Base-by-base conservation (phyloP, 2,329 filamentous ascomycete species). In the Colletotrichum lupini region DNA sequence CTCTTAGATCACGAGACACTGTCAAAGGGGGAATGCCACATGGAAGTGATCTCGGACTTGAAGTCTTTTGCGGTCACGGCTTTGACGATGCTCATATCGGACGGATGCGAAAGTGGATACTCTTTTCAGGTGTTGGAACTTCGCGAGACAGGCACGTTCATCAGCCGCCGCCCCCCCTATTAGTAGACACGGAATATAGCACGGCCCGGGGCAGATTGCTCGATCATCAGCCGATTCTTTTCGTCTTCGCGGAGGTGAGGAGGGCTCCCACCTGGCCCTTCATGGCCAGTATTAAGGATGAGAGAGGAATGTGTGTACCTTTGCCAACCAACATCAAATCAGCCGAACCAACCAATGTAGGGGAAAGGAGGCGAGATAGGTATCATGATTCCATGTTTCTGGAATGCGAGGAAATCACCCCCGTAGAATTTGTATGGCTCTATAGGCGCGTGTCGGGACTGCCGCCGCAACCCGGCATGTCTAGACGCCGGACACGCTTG, bases 141-240 rank as follows among this genome's bases (percentile, higher is more conserved):
- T 22, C 22, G 42, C 19, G 9, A 49, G 59, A 19, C 35, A 24
- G 24, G 37, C 24, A 61, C 59, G 37, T 61, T 22, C 24, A 9
- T 30, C 7, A 42, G 35, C 19, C 42, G 11, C 32, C 32, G 32
- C 32, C 57, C 68, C 32, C 57, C 68, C 56, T 72, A 56, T 68
- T 62, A 72, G 42, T 19, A 58, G 58, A 26, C 24, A 37, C 65
- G 68, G 68, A 68, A 32, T 72, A 72, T 62, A 62, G 57, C 37
- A 61, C 55, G 61, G 52, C 37, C 42, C 49, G 24, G 22, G 35
- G 32, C 19, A 35, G 30, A 30, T 49, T 16, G 19, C 22, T 53
- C 5, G 63, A 49, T 67, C 46, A 59, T 55, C 12, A 35, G 16
- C 28, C 24, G 62, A 56, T 35, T 35, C 9, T 19, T 60, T 19